Evolutionary conservation across 208 protist species (phyloP), one percentile per base, ranked within the genome.

Genomic region (Trypanosomatidae sp.): DNA sequence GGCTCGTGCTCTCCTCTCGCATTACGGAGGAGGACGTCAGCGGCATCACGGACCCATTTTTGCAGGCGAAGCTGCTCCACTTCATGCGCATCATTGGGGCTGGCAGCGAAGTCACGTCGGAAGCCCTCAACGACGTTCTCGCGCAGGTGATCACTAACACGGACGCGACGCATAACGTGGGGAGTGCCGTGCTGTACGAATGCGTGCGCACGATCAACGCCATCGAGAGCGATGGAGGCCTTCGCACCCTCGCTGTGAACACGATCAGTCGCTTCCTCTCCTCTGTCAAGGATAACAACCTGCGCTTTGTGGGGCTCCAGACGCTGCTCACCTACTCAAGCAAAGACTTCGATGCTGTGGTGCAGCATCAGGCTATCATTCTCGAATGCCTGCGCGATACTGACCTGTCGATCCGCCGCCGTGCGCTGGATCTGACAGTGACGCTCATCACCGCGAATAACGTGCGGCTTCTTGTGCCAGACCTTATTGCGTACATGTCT

Each of bases 121-220:
- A 99, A 64, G 76, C 86, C 8, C 97, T 99, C 82, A 99, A 98
- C 85, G 99, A 99, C 74, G 92, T 99, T 5, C 90, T 99, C 3
- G 98, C 98, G 36, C 95, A 98, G 88, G 94, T 99, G 1, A 97
- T 99, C 30, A 99, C 98, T 19, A 99, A 99, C 85, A 99, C 98
- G 2, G 98, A 99, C 28, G 82, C 79, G 9, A 82, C 83, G 15
- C 95, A 93, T 43, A 99, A 99, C 81, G 97, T 98, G 15, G 99
- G 98, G 68, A 99, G 97, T 79, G 97, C 99, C 7, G 95, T 99
- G 49, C 87, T 99, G 15, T 99, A 99, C 82, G 99, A 99, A 84
- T 98, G 97, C 80, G 98, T 99, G 49, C 89, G 90, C 62, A 99
- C 98, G 0, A 99, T 99, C 77, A 95, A 99, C 89, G 84, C 89